Percentiles rank a stretch among this genome's conserved stretches.
These are phyloP conservation scores for Myxozyma monticola DNA, from an alignment of 805 yeast species.

Conservation along the genomic window DNA sequence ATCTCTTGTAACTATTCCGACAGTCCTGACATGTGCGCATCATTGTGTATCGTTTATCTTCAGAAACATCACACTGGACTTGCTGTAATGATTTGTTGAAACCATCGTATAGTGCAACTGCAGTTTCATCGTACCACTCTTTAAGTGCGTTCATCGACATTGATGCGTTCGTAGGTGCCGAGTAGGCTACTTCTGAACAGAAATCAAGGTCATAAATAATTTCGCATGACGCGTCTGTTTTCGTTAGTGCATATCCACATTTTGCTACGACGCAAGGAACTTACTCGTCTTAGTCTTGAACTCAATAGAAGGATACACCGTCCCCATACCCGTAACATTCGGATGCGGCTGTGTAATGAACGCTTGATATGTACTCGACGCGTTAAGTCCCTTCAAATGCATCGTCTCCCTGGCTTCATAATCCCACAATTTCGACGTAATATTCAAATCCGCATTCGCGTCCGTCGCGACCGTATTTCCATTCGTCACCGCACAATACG, in stretches of 20 bases:
- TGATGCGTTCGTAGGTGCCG: constrained; percentile 65
- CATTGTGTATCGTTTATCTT: constrained; percentile 71
- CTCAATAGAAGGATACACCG: constrained; percentile 54
- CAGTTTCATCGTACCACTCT: constrained; percentile 61
- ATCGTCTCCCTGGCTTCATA: constrained; percentile 55
- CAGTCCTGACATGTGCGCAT: constrained; percentile 74
- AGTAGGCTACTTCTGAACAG: constrained; percentile 79
- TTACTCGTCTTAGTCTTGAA: constrained; percentile 49
- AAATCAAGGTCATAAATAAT: constrained; percentile 72
- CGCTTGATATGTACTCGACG: too few relatives aligned
- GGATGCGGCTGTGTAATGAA: constrained; percentile 49
- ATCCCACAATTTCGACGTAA: constrained; percentile 49
- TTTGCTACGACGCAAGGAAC: background rate
- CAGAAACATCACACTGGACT: constrained; percentile 65
- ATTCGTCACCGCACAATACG: constrained; percentile 70
- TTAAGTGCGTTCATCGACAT: constrained; percentile 42
- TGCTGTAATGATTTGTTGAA: constrained; percentile 77
- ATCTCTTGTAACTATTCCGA: constrained; percentile 64
- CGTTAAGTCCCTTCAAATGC: constrained; percentile 61
- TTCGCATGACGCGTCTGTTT: constrained; percentile 61
- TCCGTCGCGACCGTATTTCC: constrained; percentile 48
- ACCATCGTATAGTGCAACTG: constrained; percentile 56
- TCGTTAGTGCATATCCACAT: background rate
- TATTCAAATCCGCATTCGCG: constrained; percentile 36
- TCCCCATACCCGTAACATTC: constrained; percentile 54